Evolutionary conservation across 441 rosid species (phyloP), one percentile per base, ranked within the genome.

Genomic region (Daphne laureola): DNA sequence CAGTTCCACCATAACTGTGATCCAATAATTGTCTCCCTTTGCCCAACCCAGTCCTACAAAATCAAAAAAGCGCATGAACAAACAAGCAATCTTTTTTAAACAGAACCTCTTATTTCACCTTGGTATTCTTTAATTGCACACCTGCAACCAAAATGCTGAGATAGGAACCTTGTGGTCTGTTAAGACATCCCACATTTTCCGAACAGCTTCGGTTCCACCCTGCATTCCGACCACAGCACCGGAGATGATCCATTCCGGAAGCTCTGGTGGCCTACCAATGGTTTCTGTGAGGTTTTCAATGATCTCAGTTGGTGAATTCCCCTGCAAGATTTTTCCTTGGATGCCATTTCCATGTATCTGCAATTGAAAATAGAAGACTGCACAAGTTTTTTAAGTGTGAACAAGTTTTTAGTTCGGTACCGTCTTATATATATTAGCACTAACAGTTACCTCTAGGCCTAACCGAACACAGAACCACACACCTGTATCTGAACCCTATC

Each of bases 131-230:
- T 31, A 21, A 21, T 31, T 8, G 7, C 38, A 31, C 73, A 83
- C 87, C 85, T 83, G 92, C 74, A 81, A 71, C 92, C 92, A 84
- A 67, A 84, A 81, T 59, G 88, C 84, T n/a, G 87, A 81, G 42
- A 79, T 36, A 25, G 88, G 87, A 49, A 81, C 87, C 51, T 76
- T 43, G 11, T 70, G 67, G 17, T 59, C 69, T 53, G 51, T 67
- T 23, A 84, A 66, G 62, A 73, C 64, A 54, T 75, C 73, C 86
- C 80, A 81, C 27, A 69, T 65, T 16, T 18, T 63, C 16, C 66
- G 76, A 4, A 84, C 87, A 21, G 72, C 73, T 48, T 75, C 75
- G 11, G 92, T 77, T 41, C 87, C 87, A 14, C 92, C 92, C 56
- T 84, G 92, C 82, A 84, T 79, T 61, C 92, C 92, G 5, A 78